Evolutionary conservation across 768 basidiomycete genomes (phyloP), one percentile per base, ranked within the genome.

Genomic region (Cyclocybe cylindracea): DNA sequence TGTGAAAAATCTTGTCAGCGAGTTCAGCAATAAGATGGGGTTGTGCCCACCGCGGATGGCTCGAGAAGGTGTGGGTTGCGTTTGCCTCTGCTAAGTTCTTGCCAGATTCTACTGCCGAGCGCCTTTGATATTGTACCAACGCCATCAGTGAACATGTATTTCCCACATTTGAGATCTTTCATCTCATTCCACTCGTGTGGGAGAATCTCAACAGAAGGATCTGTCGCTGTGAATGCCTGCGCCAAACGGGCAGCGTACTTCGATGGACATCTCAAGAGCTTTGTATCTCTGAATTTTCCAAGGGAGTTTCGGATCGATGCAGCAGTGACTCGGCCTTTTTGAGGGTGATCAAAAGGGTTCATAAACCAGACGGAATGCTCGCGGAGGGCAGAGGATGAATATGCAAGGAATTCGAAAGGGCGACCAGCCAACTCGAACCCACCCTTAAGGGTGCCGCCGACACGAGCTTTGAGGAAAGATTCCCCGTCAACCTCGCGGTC

Each of bases 291-390:
- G 62, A 94, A 94, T 59, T 90, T 77, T 4, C 92, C 92, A 9
- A 93, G 72, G 1, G 75, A 70, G 9, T 70, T 55, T 13, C 91
- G 78, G 50, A 95, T 91, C 9, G 54, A 67, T 37, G 78, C 71
- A 1, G 87, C 80, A 8, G 77, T 77, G 24, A 93, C 73, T 35
- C 44, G 45, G 0, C 77, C 78, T 32, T 70, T 71, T 7, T 63
- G 63, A 4, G 61, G 58, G 32, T 63, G 50, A 4, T 70, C 66
- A 54, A 93, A 92, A 0, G 85, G 81, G 40, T 72, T 74, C 61
- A 93, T 70, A 57, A 88, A 92, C 91, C 91, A 94, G 5, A 93
- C 91, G 0, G 87, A 79, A 61, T 94, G 91, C 51, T 87, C 81
- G 19, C 85, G 81, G 13, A 94, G 69, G 4, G 91, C 83, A 2